Conservation (phyloP, 306 rosid genomes). For the Vigna reflexopilosa region DNA sequence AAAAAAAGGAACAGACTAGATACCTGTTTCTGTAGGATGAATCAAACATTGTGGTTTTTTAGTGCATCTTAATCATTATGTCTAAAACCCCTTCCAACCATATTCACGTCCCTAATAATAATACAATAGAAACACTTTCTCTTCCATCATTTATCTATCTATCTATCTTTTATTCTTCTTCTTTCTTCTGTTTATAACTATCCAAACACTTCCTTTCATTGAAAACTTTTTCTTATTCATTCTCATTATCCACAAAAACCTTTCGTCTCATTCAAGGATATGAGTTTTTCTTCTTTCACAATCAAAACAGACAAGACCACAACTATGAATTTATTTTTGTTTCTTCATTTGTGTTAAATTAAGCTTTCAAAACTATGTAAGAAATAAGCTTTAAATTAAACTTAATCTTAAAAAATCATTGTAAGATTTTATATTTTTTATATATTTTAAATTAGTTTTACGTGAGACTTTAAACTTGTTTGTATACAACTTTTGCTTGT, state of each 20-base stretch:
- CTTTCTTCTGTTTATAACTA: not conserved
- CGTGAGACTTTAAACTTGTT: not conserved
- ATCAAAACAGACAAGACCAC: not conserved
- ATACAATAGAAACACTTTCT: conserved; percentile 20
- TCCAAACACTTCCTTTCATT: not conserved
- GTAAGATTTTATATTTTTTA: no score
- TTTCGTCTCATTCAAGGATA: not conserved
- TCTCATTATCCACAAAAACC: not conserved
- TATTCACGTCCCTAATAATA: conserved; percentile 36
- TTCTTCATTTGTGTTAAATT: not conserved
- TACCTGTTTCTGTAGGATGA: conserved; percentile 34
- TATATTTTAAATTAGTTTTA: no score
- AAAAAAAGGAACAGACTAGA: conserved; percentile 23
- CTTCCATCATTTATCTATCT: not conserved
- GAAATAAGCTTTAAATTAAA: no score
- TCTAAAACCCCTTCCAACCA: conserved; percentile 35
- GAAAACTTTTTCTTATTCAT: not conserved
- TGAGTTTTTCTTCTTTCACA: not conserved
- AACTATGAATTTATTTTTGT: not conserved
- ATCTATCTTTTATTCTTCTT: conserved; percentile 1
- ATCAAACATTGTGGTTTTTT: conserved; percentile 10
- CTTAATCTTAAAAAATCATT: no score
- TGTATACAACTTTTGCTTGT: not conserved
- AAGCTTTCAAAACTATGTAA: not conserved
- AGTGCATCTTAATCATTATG: conserved; percentile 50